These are phyloP conservation scores for Xylaria sp. DNA, from an alignment of 2,329 filamentous ascomycete genomes.

Conservation along the genomic window DNA sequence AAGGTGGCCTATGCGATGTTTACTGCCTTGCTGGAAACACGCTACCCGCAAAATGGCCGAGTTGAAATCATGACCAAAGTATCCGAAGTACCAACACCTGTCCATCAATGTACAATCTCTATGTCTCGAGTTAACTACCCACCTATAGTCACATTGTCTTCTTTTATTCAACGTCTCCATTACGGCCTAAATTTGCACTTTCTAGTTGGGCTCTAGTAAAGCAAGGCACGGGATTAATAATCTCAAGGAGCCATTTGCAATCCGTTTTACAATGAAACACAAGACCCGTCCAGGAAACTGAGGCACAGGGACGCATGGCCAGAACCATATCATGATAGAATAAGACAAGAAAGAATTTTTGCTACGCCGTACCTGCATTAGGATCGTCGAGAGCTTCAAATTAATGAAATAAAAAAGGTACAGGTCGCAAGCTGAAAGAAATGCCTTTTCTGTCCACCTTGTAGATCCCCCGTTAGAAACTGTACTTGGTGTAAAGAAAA, in stretches of 20 bases:
- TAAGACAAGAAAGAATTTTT: not conserved
- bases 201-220: not conserved
- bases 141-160: not conserved
- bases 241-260: not conserved
- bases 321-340: not conserved
- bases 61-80: not conserved
- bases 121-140: not conserved
- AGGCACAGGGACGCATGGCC: not conserved
- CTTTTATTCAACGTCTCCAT: not conserved
- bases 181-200: too few species aligned
- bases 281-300: not conserved
- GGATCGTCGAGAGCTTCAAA: not conserved
- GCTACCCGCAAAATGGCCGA: not conserved
- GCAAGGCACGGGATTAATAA: not conserved
- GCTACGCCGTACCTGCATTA: too few species aligned
- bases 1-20: not conserved
- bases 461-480: not conserved
- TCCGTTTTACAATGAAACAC: conserved; percentile 1
- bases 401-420: not conserved
- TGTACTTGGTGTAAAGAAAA: not conserved
- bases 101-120: not conserved
- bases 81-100: not conserved
- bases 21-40: not conserved
- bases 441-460: not conserved
- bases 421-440: not conserved